These are phyloP conservation scores for Cubamyces sp. DNA, from an alignment of 768 basidiomycete species.

Conservation along the genomic window DNA sequence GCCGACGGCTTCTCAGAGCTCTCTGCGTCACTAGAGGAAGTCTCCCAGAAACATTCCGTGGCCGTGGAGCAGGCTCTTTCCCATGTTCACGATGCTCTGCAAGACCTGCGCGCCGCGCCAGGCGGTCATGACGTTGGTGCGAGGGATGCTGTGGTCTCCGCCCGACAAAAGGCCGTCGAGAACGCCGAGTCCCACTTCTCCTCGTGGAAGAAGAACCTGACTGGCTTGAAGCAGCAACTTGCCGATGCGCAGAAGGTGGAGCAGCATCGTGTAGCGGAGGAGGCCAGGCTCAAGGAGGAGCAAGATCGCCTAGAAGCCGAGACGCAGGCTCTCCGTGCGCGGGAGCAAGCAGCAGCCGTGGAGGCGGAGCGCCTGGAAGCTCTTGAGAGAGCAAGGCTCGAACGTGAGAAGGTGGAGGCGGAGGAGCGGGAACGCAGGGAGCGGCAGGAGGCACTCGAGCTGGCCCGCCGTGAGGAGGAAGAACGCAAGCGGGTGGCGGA, in stretches of 20 bases:
- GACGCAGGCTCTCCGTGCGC: slow-evolving; percentile 20
- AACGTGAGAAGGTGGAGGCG: slow-evolving; percentile 21
- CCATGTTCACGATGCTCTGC: slow-evolving; percentile 56
- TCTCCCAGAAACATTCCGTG: slow-evolving; percentile 40
- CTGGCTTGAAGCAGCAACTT: slow-evolving; percentile 37
- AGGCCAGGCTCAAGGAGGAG: slow-evolving; percentile 28
- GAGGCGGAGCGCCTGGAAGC: slow-evolving; percentile 25
- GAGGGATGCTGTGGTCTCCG: slow-evolving; percentile 51
- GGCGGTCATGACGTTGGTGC: slow-evolving; percentile 46
- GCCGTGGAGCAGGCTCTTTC: slow-evolving; percentile 53
- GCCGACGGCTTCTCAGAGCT: slow-evolving; percentile 43
- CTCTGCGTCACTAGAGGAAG: slow-evolving; percentile 40
- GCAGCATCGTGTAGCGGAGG: slow-evolving; percentile 37
- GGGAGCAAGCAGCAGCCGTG: slow-evolving; percentile 16
- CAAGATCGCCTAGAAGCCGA: slow-evolving; percentile 27
- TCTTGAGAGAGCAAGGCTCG: slow-evolving; percentile 27
- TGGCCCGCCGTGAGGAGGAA: slow-evolving; percentile 33
- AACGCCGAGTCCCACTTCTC: slow-evolving; percentile 53
- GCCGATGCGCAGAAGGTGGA: slow-evolving; percentile 49
- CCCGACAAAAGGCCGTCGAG: slow-evolving; percentile 54
- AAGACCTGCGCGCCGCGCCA: slow-evolving; percentile 55
- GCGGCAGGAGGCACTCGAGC: slow-evolving; percentile 30
- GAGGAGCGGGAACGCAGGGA: slow-evolving; percentile 37
- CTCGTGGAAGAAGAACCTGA: slow-evolving; percentile 49
- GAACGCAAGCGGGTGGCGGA: slow-evolving; percentile 9